Conservation (phyloP, 257 asterid genomes). For the Penstemon newberryi region DNA sequence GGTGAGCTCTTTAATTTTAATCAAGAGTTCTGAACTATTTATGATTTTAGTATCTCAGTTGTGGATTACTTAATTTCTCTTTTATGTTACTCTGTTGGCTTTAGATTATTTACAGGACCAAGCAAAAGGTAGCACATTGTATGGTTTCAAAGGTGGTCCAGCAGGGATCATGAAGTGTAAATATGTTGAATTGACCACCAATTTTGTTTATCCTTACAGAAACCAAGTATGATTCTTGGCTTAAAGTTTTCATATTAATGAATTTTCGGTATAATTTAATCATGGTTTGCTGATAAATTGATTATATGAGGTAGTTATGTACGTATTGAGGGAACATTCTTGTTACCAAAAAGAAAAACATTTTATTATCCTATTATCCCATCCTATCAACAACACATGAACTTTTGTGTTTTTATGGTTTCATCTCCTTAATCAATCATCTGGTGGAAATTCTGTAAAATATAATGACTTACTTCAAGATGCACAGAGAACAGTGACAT, state of each 20-base stretch:
- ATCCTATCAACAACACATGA: no score
- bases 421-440: background rate
- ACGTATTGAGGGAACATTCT: no score
- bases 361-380: no score
- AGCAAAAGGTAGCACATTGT: slow-evolving; percentile 84
- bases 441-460: no score
- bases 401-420: background rate
- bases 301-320: no score
- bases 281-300: background rate
- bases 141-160: slow-evolving; percentile 98
- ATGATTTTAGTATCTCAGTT: background rate
- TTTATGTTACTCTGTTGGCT: slow-evolving; percentile 21
- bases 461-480: background rate
- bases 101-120: slow-evolving; percentile 90
- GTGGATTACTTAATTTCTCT: background rate
- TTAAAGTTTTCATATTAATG: background rate
- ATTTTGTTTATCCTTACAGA: slow-evolving; percentile 87
- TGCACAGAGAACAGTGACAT: background rate
- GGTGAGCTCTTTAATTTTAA: slow-evolving; percentile 45
- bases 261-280: background rate
- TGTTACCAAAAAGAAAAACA: no score
- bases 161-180: slow-evolving; percentile 97
- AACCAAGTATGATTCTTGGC: slow-evolving; percentile 61
- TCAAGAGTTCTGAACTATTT: background rate
- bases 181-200: slow-evolving; percentile 70